A percentile compares a stretch with the other conserved stretches of the same genome.
Conservation (phyloP, 73 alveolate species). For the Stentor coeruleus region DNA sequence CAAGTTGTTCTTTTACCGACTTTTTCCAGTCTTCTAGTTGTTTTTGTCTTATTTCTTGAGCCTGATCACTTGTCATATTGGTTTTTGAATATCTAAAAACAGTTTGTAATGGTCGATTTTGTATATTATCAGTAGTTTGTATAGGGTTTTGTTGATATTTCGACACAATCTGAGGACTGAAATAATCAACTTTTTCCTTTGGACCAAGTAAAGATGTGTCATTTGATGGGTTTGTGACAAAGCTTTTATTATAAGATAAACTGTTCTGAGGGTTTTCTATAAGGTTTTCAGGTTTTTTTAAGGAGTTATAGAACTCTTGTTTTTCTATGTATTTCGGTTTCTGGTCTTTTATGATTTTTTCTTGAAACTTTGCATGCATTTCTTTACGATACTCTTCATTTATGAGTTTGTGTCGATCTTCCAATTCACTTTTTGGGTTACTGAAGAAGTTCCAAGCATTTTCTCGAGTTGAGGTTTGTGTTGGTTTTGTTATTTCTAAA, state of each 20-base stretch:
- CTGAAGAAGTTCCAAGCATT: background rate
- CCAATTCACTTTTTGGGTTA: background rate
- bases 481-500: too few species aligned
- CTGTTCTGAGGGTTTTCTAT: background rate
- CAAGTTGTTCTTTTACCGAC: background rate
- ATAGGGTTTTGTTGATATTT: background rate
- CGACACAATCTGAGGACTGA: background rate
- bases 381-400: background rate
- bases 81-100: background rate
- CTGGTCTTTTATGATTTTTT: background rate
- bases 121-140: background rate
- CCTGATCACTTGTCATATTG: background rate
- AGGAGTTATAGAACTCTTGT: too few species aligned
- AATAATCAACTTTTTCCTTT: background rate
- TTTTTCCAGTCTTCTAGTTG: background rate
- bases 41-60: background rate
- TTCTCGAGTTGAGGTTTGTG: background rate
- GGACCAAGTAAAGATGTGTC: background rate
- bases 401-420: background rate
- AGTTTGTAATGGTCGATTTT: background rate
- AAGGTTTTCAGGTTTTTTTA: too few species aligned
- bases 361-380: background rate
- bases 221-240: background rate
- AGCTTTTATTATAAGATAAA: too few species aligned
- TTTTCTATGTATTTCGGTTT: background rate